Evolutionary conservation across 352 stramenopile genomes (phyloP).

Genomic region (Aphanomyces cochlioides): DNA sequence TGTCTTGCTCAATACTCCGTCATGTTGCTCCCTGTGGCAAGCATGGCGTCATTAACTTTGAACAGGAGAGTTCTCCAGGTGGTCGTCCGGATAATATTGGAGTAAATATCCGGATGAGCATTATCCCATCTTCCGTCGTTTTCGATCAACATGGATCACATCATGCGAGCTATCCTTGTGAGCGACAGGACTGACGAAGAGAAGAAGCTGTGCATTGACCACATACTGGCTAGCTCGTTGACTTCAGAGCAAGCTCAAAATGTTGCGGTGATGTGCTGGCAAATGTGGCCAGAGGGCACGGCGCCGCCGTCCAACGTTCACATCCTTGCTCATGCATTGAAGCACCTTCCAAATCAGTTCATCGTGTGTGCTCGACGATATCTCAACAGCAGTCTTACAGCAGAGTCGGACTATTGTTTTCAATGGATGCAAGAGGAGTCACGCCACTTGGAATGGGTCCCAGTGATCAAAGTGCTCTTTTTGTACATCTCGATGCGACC

Average conservation of each 20-base stretch:
- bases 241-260: conserved; percentile 3
- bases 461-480: conserved; percentile 27
- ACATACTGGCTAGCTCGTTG: conserved; percentile 16
- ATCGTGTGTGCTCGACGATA: conserved; percentile 22
- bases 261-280: conserved; percentile 6
- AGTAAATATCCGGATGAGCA: background rate
- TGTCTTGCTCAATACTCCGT: background rate
- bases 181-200: conserved; percentile 25
- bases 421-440: conserved; percentile 21
- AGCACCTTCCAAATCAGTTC: conserved; percentile 13
- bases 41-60: too few species aligned
- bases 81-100: background rate
- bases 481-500: conserved; percentile 14
- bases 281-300: conserved; percentile 10
- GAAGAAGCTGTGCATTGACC: conserved; percentile 21
- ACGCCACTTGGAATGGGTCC: conserved; percentile 18
- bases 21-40: too few species aligned
- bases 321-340: conserved; percentile 6
- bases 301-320: background rate
- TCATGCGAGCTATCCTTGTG: conserved; percentile 9
- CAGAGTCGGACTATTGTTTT: conserved; percentile 18
- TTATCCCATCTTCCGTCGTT: background rate
- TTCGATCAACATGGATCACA: conserved; percentile 19
- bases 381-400: background rate
- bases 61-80: too few species aligned